Base-by-base conservation (phyloP, 495 filamentous ascomycete genomes). In the Penicilliopsis zonata region DNA sequence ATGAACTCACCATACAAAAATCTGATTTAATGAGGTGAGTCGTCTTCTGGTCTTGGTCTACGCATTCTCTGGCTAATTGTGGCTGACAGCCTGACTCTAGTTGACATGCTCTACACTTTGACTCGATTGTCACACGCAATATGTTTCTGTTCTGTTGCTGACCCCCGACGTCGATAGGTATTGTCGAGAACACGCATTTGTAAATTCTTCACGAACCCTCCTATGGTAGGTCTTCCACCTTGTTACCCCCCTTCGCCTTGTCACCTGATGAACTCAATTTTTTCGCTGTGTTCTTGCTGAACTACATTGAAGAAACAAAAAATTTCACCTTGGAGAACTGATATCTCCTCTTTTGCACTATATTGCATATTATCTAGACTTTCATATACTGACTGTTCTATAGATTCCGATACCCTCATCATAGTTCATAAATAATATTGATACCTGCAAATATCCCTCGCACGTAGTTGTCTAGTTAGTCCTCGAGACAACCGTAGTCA, bases 11-110 rank as follows among this genome's bases (percentile, higher is more conserved):
- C 30, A 54, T 65, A 73, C 59, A 74, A 67, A 88, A 90, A 79
- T 93, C 86, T 94, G 86, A 94, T 94, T 86, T 92, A 92, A 90
- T 90, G 82, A 88, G 82, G 81, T 87, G 65, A 61, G 71, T 65
- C 13, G 8, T 12, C 8, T 18, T 24, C 13, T 13, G 5, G 13
- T 21, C 8, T 2, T 20, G 4, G 22, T 23, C 17, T 12, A 15
- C 4, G 22, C 14, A 13, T 31, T 20, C 30, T 20, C 17, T 21
- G 15, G 30, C 30, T 31, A 13, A 31, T 31, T 16, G 28, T 3
- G 29, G 17, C 30, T 25, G 33, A 24, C 32, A 65, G 61, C 57
- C 63, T 67, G 61, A 65, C 42, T 46, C 52, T 34, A 57, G 54
- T 57, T 63, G 55, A 58, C 52, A 59, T 47, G 45, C 50, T 40